A percentile compares a stretch with the other conserved stretches of the same genome.
These are phyloP conservation scores for Salix viminalis DNA, from an alignment of 345 rosid genomes.

Conservation along the genomic window DNA sequence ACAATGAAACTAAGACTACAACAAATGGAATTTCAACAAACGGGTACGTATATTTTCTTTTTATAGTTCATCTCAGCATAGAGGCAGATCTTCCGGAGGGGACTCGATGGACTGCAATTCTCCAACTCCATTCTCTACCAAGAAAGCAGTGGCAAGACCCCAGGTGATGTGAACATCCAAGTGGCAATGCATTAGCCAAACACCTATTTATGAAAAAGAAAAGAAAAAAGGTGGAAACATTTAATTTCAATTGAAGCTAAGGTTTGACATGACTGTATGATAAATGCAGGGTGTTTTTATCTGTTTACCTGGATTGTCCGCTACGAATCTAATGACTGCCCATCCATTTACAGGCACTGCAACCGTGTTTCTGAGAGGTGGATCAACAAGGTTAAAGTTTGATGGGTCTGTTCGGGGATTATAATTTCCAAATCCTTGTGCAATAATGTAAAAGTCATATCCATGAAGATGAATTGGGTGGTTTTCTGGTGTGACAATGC, in stretches of 20 bases:
- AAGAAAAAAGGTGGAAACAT: background rate
- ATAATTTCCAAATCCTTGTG: conserved; percentile 40
- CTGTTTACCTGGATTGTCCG: conserved; percentile 38
- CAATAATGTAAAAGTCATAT: conserved; percentile 43
- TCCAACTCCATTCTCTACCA: conserved; percentile 32
- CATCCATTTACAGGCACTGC: conserved; percentile 41
- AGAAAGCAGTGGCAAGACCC: conserved; percentile 30
- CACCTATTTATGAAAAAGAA: conserved; percentile 9
- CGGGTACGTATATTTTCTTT: background rate
- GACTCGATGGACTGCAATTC: conserved; percentile 20
- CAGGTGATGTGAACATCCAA: conserved; percentile 30
- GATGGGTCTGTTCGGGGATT: conserved; percentile 27
- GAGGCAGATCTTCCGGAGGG: conserved; percentile 30
- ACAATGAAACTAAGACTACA: background rate
- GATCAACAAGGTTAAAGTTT: conserved; percentile 39
- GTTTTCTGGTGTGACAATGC: conserved; percentile 28
- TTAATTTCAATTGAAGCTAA: background rate
- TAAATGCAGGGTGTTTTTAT: background rate
- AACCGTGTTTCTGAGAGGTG: conserved; percentile 33
- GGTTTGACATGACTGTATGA: background rate
- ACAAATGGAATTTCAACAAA: background rate
- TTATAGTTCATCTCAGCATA: conserved; percentile 9
- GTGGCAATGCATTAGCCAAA: conserved; percentile 35
- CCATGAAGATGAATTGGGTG: conserved; percentile 53
- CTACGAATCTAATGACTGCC: conserved; percentile 42